Conservation (phyloP, 2,329 filamentous ascomycete genomes). For the Penicillium vulpinum region DNA sequence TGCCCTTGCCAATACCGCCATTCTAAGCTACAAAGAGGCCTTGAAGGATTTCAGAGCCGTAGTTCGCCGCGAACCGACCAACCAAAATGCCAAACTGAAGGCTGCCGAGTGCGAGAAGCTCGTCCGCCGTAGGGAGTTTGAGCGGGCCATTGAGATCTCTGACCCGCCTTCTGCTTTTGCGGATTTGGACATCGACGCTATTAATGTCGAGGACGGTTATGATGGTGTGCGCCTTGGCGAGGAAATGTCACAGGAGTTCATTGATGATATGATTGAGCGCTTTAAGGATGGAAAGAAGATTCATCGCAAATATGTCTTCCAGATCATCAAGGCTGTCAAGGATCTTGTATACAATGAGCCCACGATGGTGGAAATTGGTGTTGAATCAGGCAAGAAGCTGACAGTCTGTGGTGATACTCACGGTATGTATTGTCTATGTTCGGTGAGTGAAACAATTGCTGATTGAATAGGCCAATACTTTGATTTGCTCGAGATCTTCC, state of each 20-base stretch:
- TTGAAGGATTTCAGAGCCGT: constrained; percentile 90
- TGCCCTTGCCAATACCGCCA: constrained; percentile 87
- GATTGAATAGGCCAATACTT: constrained; percentile 80
- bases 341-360: constrained; percentile 88
- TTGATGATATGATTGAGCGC: constrained; percentile 93
- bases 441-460: neutral
- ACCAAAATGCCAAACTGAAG: constrained; percentile 89
- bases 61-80: constrained; percentile 78
- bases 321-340: constrained; percentile 88
- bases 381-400: constrained; percentile 73
- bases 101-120: constrained; percentile 92
- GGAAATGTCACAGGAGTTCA: constrained; percentile 93
- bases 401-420: constrained; percentile 98
- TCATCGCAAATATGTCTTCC: constrained; percentile 94
- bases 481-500: constrained; percentile 94
- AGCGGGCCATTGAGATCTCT: constrained; percentile 89
- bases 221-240: constrained; percentile 76
- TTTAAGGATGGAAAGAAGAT: constrained; percentile 97
- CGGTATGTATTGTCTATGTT: constrained; percentile 53
- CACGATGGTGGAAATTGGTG: constrained; percentile 92
- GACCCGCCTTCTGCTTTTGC: constrained; percentile 92
- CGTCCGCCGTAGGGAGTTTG: constrained; percentile 87
- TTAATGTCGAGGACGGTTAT: constrained; percentile 78
- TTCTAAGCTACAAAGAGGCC: constrained; percentile 83
- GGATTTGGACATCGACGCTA: constrained; percentile 82